Conservation (phyloP, 2,329 filamentous ascomycete species). For the Diaporthe sp. region DNA sequence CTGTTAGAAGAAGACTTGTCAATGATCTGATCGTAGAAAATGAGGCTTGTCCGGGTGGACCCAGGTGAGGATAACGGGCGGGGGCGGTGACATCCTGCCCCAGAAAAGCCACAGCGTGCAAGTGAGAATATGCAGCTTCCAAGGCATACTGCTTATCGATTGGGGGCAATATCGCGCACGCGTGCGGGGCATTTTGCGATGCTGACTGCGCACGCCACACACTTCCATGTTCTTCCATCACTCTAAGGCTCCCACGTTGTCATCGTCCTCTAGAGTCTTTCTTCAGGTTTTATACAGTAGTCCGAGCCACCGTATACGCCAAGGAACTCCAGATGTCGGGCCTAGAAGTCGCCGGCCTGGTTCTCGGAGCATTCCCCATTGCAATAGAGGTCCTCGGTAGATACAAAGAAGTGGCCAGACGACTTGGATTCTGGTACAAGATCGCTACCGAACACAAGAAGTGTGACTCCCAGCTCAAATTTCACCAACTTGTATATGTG, state of each 20-base stretch:
- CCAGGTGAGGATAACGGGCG: background rate
- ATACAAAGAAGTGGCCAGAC: conserved; percentile 21
- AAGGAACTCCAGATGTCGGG: background rate
- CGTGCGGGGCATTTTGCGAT: background rate
- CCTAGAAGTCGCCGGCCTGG: background rate
- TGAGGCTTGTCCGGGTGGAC: no score
- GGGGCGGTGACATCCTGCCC: background rate
- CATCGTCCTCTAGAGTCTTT: no score
- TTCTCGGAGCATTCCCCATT: background rate
- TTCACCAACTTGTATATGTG: background rate
- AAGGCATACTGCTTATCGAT: background rate
- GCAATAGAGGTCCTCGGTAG: background rate
- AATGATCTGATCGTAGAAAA: background rate
- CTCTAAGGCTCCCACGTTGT: no score
- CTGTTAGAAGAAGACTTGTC: background rate
- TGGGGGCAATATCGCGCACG: background rate
- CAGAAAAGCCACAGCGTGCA: background rate
- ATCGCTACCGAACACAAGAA: background rate
- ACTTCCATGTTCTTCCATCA: background rate
- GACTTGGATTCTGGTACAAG: background rate
- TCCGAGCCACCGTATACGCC: no score
- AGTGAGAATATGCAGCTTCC: background rate
- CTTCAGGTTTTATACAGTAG: background rate
- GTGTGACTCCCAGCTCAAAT: background rate
- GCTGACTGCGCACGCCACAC: background rate